Percentiles rank a stretch among this genome's conserved stretches.
Evolutionary conservation across 2,329 filamentous ascomycete species (phyloP).

Genomic region (Colletotrichum scovillei): DNA sequence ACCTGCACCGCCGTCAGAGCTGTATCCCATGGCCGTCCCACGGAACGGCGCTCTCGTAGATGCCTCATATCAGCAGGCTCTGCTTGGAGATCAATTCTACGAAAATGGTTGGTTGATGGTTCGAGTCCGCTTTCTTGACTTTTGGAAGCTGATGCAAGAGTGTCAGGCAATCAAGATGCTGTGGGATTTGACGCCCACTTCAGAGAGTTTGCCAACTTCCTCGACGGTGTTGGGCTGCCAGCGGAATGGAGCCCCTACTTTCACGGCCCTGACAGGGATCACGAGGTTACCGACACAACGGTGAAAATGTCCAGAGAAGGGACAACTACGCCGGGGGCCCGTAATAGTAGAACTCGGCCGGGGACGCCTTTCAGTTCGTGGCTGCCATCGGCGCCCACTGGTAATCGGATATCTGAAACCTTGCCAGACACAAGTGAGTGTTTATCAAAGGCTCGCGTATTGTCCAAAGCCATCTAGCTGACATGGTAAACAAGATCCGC

Average conservation of each 20-base stretch:
- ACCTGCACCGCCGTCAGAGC: slow-evolving; percentile 1
- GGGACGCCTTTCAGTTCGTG: slow-evolving; percentile 51
- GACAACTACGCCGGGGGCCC: slow-evolving; percentile 23
- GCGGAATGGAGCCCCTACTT: slow-evolving; percentile 53
- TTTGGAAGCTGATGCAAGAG: not conserved
- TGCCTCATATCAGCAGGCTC: slow-evolving; percentile 42
- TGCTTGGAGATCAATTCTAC: slow-evolving; percentile 39
- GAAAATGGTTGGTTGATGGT: slow-evolving; percentile 35
- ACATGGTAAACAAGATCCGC: slow-evolving; percentile 22
- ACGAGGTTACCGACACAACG: slow-evolving; percentile 39
- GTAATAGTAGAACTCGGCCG: slow-evolving; percentile 37
- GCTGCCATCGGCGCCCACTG: slow-evolving; percentile 49
- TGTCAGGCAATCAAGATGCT: slow-evolving; percentile 18
- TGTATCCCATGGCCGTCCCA: slow-evolving; percentile 26
- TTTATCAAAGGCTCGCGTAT: not conserved
- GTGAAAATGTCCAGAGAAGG: slow-evolving; percentile 35
- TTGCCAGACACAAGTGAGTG: slow-evolving; percentile 39
- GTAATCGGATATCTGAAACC: slow-evolving; percentile 41
- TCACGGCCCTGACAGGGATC: slow-evolving; percentile 40
- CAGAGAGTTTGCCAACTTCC: slow-evolving; percentile 50
- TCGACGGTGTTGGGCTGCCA: slow-evolving; percentile 50
- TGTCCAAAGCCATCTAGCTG: not conserved
- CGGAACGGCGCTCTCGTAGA: slow-evolving; percentile 23
- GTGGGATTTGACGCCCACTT: slow-evolving; percentile 47
- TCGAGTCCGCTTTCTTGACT: not conserved